phyloP scores from a whole-genome alignment of 2,329 filamentous ascomycete species.

The Hypocreales sp. region DNA sequence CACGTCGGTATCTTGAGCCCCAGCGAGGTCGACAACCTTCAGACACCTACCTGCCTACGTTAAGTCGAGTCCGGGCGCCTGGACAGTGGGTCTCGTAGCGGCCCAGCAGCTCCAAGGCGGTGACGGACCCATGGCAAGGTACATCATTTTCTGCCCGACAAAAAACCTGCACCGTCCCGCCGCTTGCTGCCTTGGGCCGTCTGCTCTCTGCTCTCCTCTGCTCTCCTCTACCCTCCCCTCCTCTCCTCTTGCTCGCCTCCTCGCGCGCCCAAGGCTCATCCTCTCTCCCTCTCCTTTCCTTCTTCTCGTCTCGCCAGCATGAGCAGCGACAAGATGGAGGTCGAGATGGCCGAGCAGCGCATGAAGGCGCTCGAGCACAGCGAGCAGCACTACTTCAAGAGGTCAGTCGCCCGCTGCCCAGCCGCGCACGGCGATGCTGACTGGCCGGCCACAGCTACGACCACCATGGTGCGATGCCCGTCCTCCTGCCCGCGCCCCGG shows the following conservation, averaged over 20 bases:
- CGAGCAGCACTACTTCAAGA: conserved; percentile 99
- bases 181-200: too few species aligned
- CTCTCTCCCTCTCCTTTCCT: too few species aligned
- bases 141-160: conserved; percentile 16
- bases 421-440: conserved; percentile 15
- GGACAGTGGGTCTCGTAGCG: too few species aligned
- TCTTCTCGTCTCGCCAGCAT: conserved; percentile 1
- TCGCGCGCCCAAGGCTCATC: too few species aligned
- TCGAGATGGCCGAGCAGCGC: conserved; percentile 43
- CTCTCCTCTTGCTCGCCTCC: too few species aligned
- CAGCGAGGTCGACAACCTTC: too few species aligned
- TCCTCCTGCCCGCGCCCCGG: too few species aligned
- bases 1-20: too few species aligned
- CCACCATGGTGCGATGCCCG: conserved; percentile 60
- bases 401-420: conserved; percentile 33
- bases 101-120: conserved; percentile 7
- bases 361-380: conserved; percentile 73
- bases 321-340: conserved; percentile 41
- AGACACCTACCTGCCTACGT: too few species aligned
- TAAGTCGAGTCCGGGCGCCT: too few species aligned
- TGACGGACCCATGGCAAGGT: conserved; percentile 10
- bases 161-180: conserved; percentile 9
- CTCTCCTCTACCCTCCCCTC: too few species aligned
- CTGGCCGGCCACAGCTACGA: conserved; percentile 57
- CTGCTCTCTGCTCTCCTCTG: too few species aligned